A percentile compares a stretch with the other conserved stretches of the same genome.
Evolutionary conservation across 257 asterid genomes (phyloP).

Genomic region (Penstemon eatonii): DNA sequence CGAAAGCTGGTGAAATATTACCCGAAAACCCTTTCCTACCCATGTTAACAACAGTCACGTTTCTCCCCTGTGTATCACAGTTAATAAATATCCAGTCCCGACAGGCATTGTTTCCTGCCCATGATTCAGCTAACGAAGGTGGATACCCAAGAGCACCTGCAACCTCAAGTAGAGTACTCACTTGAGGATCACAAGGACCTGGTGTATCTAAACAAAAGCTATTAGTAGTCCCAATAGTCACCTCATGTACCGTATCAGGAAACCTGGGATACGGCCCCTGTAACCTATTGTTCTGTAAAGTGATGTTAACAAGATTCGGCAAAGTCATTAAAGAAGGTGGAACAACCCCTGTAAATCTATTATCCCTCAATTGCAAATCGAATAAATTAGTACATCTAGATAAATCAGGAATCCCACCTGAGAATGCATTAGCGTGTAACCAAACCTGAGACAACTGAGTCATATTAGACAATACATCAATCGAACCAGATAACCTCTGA

Average conservation of each 20-base stretch:
- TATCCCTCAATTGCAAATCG: conserved; percentile 86
- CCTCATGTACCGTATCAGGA: conserved; percentile 26
- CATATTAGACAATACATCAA: conserved; percentile 68
- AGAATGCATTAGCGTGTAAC: conserved; percentile 70
- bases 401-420: conserved; percentile 82
- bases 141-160: conserved; percentile 82
- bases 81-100: conserved; percentile 53
- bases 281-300: conserved; percentile 67
- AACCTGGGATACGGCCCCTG: conserved; percentile 80
- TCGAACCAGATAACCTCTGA: conserved; percentile 62
- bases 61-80: conserved; percentile 63
- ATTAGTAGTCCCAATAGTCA: conserved; percentile 43
- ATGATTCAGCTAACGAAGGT: conserved; percentile 61
- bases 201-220: conserved; percentile 62
- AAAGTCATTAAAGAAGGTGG: conserved; percentile 55
- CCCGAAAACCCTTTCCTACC: conserved; percentile 59
- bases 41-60: conserved; percentile 61
- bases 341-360: conserved; percentile 67
- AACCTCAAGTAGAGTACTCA: conserved; percentile 66
- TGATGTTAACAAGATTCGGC: conserved; percentile 51
- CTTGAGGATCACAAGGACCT: conserved; percentile 88
- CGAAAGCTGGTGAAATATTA: conserved; percentile 71
- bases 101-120: conserved; percentile 81
- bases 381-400: conserved; percentile 59
- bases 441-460: conserved; percentile 67